Conservation (phyloP, 352 stramenopile species). For the Phytophthora hibernalis region DNA sequence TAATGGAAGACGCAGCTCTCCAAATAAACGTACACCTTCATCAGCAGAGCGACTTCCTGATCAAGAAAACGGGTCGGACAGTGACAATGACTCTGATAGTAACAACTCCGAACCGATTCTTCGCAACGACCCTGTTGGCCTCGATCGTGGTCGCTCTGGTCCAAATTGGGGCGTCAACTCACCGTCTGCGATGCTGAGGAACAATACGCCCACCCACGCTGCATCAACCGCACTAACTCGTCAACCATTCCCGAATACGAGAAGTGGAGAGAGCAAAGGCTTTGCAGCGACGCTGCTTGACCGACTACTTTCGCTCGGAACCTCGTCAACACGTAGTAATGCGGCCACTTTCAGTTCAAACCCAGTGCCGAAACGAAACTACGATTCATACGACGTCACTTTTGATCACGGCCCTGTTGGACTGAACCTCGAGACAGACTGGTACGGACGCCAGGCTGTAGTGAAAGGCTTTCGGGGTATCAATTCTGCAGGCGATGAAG, state of each 20-base stretch:
- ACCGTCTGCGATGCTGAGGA: constrained; percentile 19
- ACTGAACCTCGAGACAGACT: constrained; percentile 76
- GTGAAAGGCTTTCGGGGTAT: constrained; percentile 74
- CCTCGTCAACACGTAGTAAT: constrained; percentile 17
- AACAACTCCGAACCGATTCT: constrained; percentile 24
- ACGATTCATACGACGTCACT: constrained; percentile 76
- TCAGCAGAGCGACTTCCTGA: constrained; percentile 10
- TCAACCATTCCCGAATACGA: constrained; percentile 14
- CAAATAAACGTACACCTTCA: not conserved
- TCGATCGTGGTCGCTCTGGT: constrained; percentile 16
- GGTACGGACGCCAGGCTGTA: constrained; percentile 75
- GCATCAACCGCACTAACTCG: constrained; percentile 23
- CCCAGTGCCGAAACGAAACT: constrained; percentile 40
- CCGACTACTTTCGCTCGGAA: constrained; percentile 19
- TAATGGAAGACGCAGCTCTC: constrained; percentile 3
- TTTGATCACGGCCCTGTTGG: constrained; percentile 71
- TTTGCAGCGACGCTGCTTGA: constrained; percentile 26
- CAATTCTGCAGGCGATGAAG: constrained; percentile 51
- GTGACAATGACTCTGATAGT: constrained; percentile 14
- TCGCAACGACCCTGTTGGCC: constrained; percentile 3
- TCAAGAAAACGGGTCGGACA: constrained; percentile 5
- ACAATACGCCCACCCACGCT: constrained; percentile 36
- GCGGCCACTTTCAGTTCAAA: not conserved
- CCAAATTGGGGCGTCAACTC: constrained; percentile 14
- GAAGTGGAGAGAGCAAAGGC: constrained; percentile 20